These are phyloP conservation scores for Taphrina confusa DNA, from an alignment of 1,139 yeast genomes.

Conservation along the genomic window DNA sequence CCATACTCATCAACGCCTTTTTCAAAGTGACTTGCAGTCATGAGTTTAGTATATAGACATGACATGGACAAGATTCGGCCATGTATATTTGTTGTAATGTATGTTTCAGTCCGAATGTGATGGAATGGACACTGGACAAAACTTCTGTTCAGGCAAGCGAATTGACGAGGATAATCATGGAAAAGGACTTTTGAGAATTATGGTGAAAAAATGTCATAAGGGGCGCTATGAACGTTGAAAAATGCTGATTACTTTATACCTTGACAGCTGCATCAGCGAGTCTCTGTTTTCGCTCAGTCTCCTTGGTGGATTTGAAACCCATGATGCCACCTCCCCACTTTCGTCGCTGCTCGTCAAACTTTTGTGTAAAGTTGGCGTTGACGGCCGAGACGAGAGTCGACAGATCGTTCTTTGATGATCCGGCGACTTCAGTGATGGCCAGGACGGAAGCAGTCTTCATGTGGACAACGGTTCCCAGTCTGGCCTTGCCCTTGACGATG, in stretches of 20 bases:
- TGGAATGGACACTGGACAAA: too few species aligned
- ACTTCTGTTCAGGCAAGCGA: too few species aligned
- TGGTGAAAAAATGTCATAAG: slow-evolving; percentile 1
- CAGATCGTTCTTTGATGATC: slow-evolving; percentile 93
- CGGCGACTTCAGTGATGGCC: slow-evolving; percentile 89
- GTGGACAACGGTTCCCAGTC: slow-evolving; percentile 96
- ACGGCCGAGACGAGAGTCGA: slow-evolving; percentile 89
- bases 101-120: too few species aligned
- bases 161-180: too few species aligned
- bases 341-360: slow-evolving; percentile 92
- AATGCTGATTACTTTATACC: slow-evolving; percentile 22
- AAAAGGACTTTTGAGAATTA: too few species aligned
- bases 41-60: too few species aligned
- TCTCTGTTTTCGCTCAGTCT: slow-evolving; percentile 31
- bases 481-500: slow-evolving; percentile 96
- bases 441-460: slow-evolving; percentile 96
- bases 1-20: too few species aligned
- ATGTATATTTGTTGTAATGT: too few species aligned
- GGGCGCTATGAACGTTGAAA: slow-evolving; percentile 10
- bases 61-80: not conserved
- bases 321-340: slow-evolving; percentile 99
- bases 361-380: slow-evolving; percentile 86
- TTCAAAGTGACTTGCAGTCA: too few species aligned
- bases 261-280: slow-evolving; percentile 33
- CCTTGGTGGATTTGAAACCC: slow-evolving; percentile 74